phyloP scores from a whole-genome alignment of 805 yeast species.

The Hanseniaspora thailandica region DNA sequence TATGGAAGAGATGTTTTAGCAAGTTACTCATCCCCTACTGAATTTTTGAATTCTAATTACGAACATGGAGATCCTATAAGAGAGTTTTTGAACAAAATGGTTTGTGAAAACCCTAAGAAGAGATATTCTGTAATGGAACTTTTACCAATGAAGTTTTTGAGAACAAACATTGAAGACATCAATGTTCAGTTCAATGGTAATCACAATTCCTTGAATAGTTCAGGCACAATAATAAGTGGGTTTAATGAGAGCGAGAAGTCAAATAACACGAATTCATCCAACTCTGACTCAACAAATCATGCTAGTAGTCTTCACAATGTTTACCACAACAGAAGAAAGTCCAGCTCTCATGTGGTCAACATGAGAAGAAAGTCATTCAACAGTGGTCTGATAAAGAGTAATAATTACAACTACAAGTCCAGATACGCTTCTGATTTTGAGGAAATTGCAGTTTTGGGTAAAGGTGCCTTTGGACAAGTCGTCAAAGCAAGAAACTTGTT shows the following conservation, averaged over 20 bases:
- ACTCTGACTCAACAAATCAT: neutral
- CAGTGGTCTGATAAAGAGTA: constrained; percentile 27
- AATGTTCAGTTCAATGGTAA: constrained; percentile 19
- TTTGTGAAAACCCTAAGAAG: constrained; percentile 52
- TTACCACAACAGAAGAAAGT: constrained; percentile 8
- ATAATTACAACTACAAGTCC: constrained; percentile 31
- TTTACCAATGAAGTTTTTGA: constrained; percentile 67
- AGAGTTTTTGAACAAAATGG: constrained; percentile 55
- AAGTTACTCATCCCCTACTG: constrained; percentile 48
- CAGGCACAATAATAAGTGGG: constrained; percentile 14
- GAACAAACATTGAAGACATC: constrained; percentile 49
- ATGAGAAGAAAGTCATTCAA: constrained; percentile 33
- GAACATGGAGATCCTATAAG: constrained; percentile 46
- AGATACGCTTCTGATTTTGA: constrained; percentile 89
- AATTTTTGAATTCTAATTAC: constrained; percentile 38
- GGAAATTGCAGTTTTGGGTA: constrained; percentile 80
- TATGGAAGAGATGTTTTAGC: constrained; percentile 47
- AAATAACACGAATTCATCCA: neutral
- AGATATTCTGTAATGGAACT: constrained; percentile 78
- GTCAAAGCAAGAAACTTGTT: constrained; percentile 89
- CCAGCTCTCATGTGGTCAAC: constrained; percentile 23
- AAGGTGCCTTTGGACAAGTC: constrained; percentile 96
- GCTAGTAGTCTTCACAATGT: neutral
- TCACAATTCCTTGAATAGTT: constrained; percentile 12
- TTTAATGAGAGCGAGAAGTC: neutral